Base-by-base conservation (phyloP, 495 filamentous ascomycete genomes). In the Penicillium crystallinum region DNA sequence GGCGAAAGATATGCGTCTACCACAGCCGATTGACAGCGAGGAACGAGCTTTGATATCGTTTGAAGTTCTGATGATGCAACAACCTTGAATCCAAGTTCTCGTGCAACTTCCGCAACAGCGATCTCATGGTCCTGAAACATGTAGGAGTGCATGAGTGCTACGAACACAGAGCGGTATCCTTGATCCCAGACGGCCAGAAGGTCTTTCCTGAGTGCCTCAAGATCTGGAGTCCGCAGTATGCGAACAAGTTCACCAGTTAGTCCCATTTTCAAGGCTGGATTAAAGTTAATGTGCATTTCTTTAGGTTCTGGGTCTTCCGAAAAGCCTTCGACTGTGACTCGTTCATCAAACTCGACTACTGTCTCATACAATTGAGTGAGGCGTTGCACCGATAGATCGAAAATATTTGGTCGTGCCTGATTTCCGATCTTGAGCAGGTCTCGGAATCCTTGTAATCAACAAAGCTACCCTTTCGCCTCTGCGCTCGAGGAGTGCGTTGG, bases 1-100 rank as follows among this genome's bases (percentile, higher is more conserved):
- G 91, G 91, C 3, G 91, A 95, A 5, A 96, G 77, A 64, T 96
- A 96, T 4, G 91, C 91, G 69, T 96, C 91, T 12, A 90, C 90
- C 49, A 88, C 90, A 14, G 91, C 88, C 14, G 88, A 92, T 0
- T 87, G 92, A 12, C 88, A 89, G 46, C 91, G 75, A 17, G 90
- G 84, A 23, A 74, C 67, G 29, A 76, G 61, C 44, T 72, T 72
- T 40, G 74, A 95, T 89, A 93, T 95, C 22, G 91, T 90, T 83
- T 91, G 90, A n/a, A 77, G 42, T 38, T 69, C 65, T 40, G 57
- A 70, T 36, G 54, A 71, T 18, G 62, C 63, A 82, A 62, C 93
- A 34, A 71, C 65, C 47, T 63, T 39, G 6, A 70, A 71, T 41
- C 60, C 74, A 54, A 68, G 65, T 15, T 72, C 60, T 22, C 61